A percentile compares a stretch with the other conserved stretches of the same genome.
Conservation (phyloP, 208 protist genomes). For the Wallacemonas rigidus region DNA sequence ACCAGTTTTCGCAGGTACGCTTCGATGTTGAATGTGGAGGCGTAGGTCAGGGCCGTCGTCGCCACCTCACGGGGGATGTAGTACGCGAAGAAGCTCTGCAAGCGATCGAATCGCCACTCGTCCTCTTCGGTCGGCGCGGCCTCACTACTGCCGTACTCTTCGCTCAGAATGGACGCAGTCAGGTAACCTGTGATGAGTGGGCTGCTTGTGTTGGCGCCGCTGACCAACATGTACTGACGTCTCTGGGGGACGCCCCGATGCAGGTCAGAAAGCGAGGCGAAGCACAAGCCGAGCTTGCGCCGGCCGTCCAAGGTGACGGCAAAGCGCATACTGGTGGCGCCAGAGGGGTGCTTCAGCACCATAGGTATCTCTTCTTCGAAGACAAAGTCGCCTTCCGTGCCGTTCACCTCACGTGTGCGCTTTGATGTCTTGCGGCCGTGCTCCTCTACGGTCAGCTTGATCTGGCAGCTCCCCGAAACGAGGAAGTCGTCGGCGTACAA, state of each 20-base stretch:
- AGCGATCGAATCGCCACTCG: constrained; percentile 43
- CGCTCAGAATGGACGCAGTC: constrained; percentile 53
- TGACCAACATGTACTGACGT: constrained; percentile 71
- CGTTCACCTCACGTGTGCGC: constrained; percentile 34
- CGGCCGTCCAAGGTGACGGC: constrained; percentile 49
- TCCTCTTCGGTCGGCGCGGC: constrained; percentile 35
- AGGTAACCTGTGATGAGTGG: constrained; percentile 64
- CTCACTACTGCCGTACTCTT: constrained; percentile 51
- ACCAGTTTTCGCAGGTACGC: constrained; percentile 60
- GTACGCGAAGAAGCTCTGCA: constrained; percentile 74
- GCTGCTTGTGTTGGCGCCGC: constrained; percentile 32
- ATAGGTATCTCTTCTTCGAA: constrained; percentile 51
- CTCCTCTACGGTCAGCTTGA: constrained; percentile 55
- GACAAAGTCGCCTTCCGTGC: constrained; percentile 46
- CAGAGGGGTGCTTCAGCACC: constrained; percentile 43
- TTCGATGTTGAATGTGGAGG: constrained; percentile 64
- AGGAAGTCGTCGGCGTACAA: constrained; percentile 53
- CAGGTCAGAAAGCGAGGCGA: constrained; percentile 55
- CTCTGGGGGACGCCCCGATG: constrained; percentile 50
- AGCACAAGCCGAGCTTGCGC: constrained; percentile 57
- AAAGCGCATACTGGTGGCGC: constrained; percentile 47
- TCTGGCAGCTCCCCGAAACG: constrained; percentile 44
- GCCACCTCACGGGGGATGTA: constrained; percentile 65
- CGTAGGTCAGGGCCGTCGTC: constrained; percentile 63
- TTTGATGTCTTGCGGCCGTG: constrained; percentile 29